Evolutionary conservation across 2,329 filamentous ascomycete genomes (phyloP).

Genomic region (Hymenoscyphus repandus): DNA sequence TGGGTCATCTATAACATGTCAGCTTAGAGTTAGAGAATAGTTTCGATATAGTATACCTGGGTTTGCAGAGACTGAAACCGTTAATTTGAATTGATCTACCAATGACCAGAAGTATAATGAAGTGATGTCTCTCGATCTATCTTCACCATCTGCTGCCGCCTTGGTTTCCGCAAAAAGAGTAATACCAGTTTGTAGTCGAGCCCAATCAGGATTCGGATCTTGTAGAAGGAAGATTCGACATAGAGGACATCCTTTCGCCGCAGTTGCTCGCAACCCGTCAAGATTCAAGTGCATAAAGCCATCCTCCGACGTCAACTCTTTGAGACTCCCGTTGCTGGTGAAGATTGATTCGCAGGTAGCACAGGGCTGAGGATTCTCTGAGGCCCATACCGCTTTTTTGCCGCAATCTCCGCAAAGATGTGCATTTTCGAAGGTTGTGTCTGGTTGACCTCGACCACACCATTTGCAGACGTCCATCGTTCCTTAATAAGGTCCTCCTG

Average conservation of each 20-base stretch:
- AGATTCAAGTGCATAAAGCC: background rate
- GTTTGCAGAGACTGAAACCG: constrained; percentile 5
- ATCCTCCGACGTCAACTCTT: constrained; percentile 1
- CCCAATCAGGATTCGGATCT: constrained; percentile 4
- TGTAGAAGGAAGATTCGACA: constrained; percentile 10
- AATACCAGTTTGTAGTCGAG: background rate
- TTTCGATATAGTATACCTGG: background rate
- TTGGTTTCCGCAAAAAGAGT: constrained; percentile 1
- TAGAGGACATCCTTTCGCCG: constrained; percentile 5
- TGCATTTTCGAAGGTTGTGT: constrained; percentile 2
- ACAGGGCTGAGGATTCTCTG: background rate
- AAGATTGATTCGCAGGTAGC: background rate
- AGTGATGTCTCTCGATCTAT: constrained; percentile 2
- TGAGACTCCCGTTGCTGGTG: background rate
- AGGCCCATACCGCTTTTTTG: background rate
- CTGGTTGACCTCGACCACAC: background rate
- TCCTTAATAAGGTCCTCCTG: too few species aligned
- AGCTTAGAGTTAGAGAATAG: background rate
- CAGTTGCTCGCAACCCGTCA: background rate
- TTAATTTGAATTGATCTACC: constrained; percentile 2
- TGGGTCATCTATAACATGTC: constrained; percentile 1
- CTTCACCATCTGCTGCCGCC: background rate
- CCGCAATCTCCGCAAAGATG: background rate
- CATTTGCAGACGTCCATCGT: constrained; percentile 7
- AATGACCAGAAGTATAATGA: constrained; percentile 8